phyloP scores from a whole-genome alignment of 169 alveolate species.

The Amoebophrya sp. region DNA sequence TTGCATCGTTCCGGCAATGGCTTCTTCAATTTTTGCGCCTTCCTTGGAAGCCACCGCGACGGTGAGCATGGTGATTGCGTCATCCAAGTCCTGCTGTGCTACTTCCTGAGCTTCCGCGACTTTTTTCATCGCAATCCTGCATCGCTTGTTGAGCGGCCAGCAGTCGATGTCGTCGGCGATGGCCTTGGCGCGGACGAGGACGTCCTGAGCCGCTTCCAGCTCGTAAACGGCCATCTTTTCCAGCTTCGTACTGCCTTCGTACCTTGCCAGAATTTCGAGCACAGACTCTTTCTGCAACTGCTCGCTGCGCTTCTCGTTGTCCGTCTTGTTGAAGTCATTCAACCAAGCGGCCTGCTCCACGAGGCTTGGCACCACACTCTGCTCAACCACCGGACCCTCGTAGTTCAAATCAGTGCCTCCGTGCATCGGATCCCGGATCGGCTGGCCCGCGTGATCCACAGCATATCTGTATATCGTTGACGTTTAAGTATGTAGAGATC shows the following conservation, averaged over 20 bases:
- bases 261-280: not conserved
- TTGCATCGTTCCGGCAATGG: not conserved
- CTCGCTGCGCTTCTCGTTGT: not conserved
- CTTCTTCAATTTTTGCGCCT: not conserved
- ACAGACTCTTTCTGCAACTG: not conserved
- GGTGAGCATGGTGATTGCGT: not conserved
- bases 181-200: not conserved
- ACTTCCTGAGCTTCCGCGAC: not conserved
- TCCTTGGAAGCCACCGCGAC: not conserved
- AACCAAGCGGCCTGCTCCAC: not conserved
- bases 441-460: not conserved
- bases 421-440: not conserved
- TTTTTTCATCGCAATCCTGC: not conserved
- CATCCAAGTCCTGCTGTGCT: not conserved
- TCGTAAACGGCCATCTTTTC: not conserved
- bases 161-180: not conserved
- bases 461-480: conserved; percentile 11
- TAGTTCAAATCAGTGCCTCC: not conserved
- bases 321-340: not conserved
- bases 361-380: not conserved
- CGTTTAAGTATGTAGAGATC: too few species aligned
- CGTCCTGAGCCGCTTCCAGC: not conserved
- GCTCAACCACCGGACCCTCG: not conserved
- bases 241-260: not conserved
- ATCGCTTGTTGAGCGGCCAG: conserved; percentile 5